A percentile compares a stretch with the other conserved stretches of the same genome.
phyloP scores from a whole-genome alignment of 2,329 filamentous ascomycete species.

The Talaromyces sp. region DNA sequence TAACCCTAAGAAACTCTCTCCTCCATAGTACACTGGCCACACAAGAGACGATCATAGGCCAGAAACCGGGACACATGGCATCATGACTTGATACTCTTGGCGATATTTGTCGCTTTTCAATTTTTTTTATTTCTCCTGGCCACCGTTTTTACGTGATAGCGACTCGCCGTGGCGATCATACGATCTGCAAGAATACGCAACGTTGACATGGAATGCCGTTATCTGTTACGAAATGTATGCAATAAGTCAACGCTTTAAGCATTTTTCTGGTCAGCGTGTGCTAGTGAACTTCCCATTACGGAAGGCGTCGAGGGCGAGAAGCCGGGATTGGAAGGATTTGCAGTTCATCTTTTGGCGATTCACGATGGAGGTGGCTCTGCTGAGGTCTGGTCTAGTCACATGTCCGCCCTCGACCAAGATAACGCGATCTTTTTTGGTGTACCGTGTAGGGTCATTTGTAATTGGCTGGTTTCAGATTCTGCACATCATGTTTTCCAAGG shows the following conservation, averaged over 20 bases:
- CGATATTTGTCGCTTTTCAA: background rate
- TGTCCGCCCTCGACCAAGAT: slow-evolving; percentile 2
- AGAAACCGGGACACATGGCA: background rate
- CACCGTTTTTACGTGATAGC: background rate
- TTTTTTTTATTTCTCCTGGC: background rate
- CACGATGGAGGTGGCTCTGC: background rate
- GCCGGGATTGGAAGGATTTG: background rate
- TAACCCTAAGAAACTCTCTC: background rate
- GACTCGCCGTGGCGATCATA: background rate
- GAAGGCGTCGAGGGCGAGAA: background rate
- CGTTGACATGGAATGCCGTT: slow-evolving; percentile 8
- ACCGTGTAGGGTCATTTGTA: background rate
- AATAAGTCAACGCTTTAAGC: background rate
- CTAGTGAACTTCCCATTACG: background rate
- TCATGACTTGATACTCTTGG: slow-evolving; percentile 9
- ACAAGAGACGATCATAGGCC: background rate
- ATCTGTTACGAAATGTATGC: slow-evolving; percentile 10
- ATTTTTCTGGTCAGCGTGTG: background rate
- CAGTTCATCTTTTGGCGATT: slow-evolving; percentile 1
- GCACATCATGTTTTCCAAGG: background rate
- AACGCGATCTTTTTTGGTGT: background rate
- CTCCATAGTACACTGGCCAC: too few relatives aligned
- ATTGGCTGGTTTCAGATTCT: slow-evolving; percentile 7
- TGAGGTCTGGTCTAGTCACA: background rate
- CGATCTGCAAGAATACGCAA: slow-evolving; percentile 9